These are phyloP conservation scores for Aspergillus spinulosporus DNA, from an alignment of 2,329 filamentous ascomycete genomes.

Conservation along the genomic window DNA sequence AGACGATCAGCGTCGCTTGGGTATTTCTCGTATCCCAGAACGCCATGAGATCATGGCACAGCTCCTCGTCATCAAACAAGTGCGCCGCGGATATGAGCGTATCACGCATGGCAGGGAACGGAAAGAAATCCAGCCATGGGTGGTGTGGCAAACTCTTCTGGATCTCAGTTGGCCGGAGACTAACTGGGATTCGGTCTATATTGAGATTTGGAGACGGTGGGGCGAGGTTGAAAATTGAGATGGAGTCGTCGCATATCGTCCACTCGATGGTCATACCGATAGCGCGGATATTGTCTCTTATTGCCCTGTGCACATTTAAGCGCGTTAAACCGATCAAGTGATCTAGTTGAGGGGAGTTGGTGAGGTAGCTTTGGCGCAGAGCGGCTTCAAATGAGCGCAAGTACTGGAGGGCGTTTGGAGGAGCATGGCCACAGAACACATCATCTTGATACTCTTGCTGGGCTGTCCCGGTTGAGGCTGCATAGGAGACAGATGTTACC, in stretches of 20 bases:
- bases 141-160: constrained; percentile 43
- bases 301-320: constrained; percentile 39
- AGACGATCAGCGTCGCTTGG: constrained; percentile 43
- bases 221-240: constrained; percentile 27
- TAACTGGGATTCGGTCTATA: constrained; percentile 22
- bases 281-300: constrained; percentile 30
- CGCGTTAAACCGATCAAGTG: constrained; percentile 36
- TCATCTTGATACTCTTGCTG: neutral
- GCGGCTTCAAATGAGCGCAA: constrained; percentile 11
- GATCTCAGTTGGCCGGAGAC: constrained; percentile 39
- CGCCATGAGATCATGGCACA: constrained; percentile 43
- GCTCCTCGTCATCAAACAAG: constrained; percentile 16
- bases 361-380: neutral
- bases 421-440: constrained; percentile 5
- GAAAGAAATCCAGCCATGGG: constrained; percentile 38
- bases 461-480: neutral
- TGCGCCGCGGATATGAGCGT: constrained; percentile 36
- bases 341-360: constrained; percentile 5
- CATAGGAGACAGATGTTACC: no score
- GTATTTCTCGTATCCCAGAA: constrained; percentile 28
- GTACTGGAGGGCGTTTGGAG: constrained; percentile 4
- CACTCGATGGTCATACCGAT: constrained; percentile 27
- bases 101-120: constrained; percentile 40
- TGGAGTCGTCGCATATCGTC: constrained; percentile 24
- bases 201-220: neutral